Evolutionary conservation across 1,284 basidiomycete species (phyloP).

Genomic region (Papiliotrema laurentii): DNA sequence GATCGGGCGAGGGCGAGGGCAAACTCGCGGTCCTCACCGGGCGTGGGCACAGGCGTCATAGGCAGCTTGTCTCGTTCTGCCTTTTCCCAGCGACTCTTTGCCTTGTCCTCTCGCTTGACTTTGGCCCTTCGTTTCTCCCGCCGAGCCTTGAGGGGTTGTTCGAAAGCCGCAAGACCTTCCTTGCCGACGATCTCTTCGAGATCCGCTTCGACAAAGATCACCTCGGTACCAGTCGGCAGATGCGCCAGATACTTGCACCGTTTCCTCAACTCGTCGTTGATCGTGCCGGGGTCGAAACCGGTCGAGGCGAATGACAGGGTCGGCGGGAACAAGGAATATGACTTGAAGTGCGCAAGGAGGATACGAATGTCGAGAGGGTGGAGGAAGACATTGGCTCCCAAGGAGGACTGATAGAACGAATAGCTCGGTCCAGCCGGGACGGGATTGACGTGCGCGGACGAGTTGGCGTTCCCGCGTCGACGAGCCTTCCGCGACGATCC

Average conservation of each 20-base stretch:
- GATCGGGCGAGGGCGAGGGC: slow-evolving; percentile 34
- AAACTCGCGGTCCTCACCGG: slow-evolving; percentile 30
- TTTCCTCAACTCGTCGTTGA: slow-evolving; percentile 87
- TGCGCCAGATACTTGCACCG: slow-evolving; percentile 94
- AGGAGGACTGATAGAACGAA: slow-evolving; percentile 92
- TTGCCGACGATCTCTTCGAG: slow-evolving; percentile 67
- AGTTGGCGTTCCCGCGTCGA: slow-evolving; percentile 22
- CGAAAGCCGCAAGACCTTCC: slow-evolving; percentile 71
- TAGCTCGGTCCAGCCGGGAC: slow-evolving; percentile 53
- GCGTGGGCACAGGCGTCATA: slow-evolving; percentile 1
- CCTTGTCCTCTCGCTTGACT: slow-evolving; percentile 73
- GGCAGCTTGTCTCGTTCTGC: slow-evolving; percentile 57
- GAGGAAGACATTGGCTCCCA: slow-evolving; percentile 85
- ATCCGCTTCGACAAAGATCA: slow-evolving; percentile 90
- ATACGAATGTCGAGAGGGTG: slow-evolving; percentile 96
- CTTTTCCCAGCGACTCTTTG: slow-evolving; percentile 72
- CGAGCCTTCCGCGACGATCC: slow-evolving; percentile 18
- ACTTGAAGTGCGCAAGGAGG: slow-evolving; percentile 75
- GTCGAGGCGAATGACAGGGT: slow-evolving; percentile 73
- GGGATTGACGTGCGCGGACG: slow-evolving; percentile 27
- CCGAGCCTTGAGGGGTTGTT: slow-evolving; percentile 70
- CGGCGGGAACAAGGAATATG: slow-evolving; percentile 80
- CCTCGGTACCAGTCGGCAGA: slow-evolving; percentile 84
- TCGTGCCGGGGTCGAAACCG: slow-evolving; percentile 58
- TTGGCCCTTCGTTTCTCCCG: slow-evolving; percentile 70